Conservation (phyloP, 768 basidiomycete genomes). For the Phlebiopsis flavidoalba region DNA sequence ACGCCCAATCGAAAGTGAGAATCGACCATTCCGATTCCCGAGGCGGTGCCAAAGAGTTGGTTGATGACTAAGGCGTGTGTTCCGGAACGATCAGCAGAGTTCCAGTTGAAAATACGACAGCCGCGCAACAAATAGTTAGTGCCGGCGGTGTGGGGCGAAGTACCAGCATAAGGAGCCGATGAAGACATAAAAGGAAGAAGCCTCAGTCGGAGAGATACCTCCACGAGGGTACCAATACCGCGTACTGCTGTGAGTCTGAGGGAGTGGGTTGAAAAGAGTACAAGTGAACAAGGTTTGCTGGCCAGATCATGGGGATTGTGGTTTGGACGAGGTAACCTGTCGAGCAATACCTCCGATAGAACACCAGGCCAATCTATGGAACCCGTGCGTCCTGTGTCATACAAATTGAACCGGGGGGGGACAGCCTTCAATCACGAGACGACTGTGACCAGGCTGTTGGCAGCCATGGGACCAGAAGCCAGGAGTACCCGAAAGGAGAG, state of each 20-base stretch:
- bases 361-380: constrained; percentile 18
- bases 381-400: too few relatives aligned
- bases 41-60: constrained; percentile 58
- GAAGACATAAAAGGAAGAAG: constrained; percentile 53
- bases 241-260: constrained; percentile 51
- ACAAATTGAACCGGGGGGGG: too few relatives aligned
- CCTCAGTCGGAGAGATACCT: constrained; percentile 50
- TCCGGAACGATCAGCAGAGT: constrained; percentile 38
- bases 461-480: too few relatives aligned
- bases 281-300: constrained; percentile 61
- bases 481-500: constrained; percentile 29
- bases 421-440: too few relatives aligned
- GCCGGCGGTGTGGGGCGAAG: constrained; percentile 5
- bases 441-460: too few relatives aligned
- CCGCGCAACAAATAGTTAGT: constrained; percentile 13
- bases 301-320: constrained; percentile 47
- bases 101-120: constrained; percentile 45
- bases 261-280: constrained; percentile 67
- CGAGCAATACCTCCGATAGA: constrained; percentile 28
- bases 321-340: constrained; percentile 30
- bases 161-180: constrained; percentile 37
- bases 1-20: constrained; percentile 74
- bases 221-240: constrained; percentile 50
- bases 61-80: constrained; percentile 33
- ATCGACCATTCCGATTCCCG: constrained; percentile 65